Conservation (phyloP, 768 basidiomycete species). For the Leccinellum luteum region DNA sequence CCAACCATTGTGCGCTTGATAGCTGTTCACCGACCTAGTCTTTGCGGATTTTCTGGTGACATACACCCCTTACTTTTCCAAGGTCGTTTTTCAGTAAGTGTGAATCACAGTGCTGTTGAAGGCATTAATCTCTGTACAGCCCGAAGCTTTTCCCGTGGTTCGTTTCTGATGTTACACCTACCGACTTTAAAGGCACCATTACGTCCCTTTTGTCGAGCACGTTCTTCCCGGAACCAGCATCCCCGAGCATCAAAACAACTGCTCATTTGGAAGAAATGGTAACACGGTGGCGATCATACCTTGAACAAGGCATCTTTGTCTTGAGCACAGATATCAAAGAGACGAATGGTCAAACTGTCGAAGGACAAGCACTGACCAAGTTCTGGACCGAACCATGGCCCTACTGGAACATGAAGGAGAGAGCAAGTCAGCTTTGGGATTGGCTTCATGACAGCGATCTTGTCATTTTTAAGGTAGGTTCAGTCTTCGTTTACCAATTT, state of each 20-base stretch:
- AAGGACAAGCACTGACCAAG: slow-evolving; percentile 29
- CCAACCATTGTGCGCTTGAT: neutral
- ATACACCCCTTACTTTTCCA: slow-evolving; percentile 76
- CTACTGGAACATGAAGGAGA: slow-evolving; percentile 69
- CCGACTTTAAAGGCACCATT: slow-evolving; percentile 70
- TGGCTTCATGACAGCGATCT: slow-evolving; percentile 55
- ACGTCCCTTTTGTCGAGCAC: slow-evolving; percentile 49
- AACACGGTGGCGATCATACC: slow-evolving; percentile 66
- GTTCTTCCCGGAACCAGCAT: slow-evolving; percentile 50
- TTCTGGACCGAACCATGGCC: slow-evolving; percentile 79
- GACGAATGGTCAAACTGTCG: slow-evolving; percentile 20
- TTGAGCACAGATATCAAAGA: slow-evolving; percentile 48
- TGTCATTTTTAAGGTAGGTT: slow-evolving; percentile 78
- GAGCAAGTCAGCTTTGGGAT: slow-evolving; percentile 50
- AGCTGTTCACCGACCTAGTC: slow-evolving; percentile 92
- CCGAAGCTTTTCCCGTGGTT: slow-evolving; percentile 98
- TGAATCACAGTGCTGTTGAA: neutral
- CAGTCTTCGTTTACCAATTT: neutral
- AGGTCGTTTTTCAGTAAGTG: slow-evolving; percentile 87
- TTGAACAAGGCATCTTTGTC: slow-evolving; percentile 67
- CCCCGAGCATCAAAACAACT: slow-evolving; percentile 27
- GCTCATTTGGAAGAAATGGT: slow-evolving; percentile 58
- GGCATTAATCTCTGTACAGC: slow-evolving; percentile 40
- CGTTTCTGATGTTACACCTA: slow-evolving; percentile 89
- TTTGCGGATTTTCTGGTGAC: slow-evolving; percentile 93